A percentile compares a stretch with the other conserved stretches of the same genome.
These are phyloP conservation scores for Emmonsia crescens DNA, from an alignment of 2,329 filamentous ascomycete genomes.

Conservation along the genomic window DNA sequence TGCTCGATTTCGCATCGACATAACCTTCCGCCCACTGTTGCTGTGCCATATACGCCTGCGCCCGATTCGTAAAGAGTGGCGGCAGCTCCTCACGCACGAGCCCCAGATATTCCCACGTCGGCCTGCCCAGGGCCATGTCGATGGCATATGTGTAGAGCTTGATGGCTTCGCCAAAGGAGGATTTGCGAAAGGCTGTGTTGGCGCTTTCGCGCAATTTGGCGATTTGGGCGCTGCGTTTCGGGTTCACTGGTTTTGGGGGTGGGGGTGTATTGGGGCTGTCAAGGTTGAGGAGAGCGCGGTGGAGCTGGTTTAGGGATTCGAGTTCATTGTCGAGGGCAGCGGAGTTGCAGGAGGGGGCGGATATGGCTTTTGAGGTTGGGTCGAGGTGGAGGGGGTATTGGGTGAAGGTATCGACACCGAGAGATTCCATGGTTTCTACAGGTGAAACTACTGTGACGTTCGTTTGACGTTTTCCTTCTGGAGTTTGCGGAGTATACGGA, in stretches of 20 bases:
- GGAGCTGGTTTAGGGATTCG: slow-evolving; percentile 73
- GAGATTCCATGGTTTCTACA: slow-evolving; percentile 1
- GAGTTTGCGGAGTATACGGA: neutral
- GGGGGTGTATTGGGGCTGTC: slow-evolving; percentile 60
- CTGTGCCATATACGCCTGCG: slow-evolving; percentile 78
- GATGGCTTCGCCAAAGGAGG: slow-evolving; percentile 61
- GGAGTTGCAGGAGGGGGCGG: slow-evolving; percentile 47
- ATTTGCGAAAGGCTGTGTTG: slow-evolving; percentile 72
- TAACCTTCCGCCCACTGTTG: slow-evolving; percentile 74
- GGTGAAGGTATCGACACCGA: slow-evolving; percentile 45
- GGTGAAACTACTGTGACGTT: neutral
- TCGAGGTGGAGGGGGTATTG: slow-evolving; percentile 74
- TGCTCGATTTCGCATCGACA: slow-evolving; percentile 78
- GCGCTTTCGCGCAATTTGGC: slow-evolving; percentile 82
- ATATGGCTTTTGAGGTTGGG: slow-evolving; percentile 66
- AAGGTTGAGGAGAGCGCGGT: slow-evolving; percentile 58
- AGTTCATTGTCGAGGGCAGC: slow-evolving; percentile 44
- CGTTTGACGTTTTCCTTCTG: neutral
- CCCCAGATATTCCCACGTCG: slow-evolving; percentile 76
- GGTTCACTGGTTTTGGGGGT: slow-evolving; percentile 81
- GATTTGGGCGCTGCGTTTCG: slow-evolving; percentile 79
- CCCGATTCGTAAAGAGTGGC: slow-evolving; percentile 71
- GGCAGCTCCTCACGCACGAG: slow-evolving; percentile 77
- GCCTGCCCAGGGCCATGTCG: slow-evolving; percentile 74
- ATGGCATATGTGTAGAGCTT: slow-evolving; percentile 77